Conservation (phyloP, 2,329 filamentous ascomycete species). For the Diaporthe aspalathi region DNA sequence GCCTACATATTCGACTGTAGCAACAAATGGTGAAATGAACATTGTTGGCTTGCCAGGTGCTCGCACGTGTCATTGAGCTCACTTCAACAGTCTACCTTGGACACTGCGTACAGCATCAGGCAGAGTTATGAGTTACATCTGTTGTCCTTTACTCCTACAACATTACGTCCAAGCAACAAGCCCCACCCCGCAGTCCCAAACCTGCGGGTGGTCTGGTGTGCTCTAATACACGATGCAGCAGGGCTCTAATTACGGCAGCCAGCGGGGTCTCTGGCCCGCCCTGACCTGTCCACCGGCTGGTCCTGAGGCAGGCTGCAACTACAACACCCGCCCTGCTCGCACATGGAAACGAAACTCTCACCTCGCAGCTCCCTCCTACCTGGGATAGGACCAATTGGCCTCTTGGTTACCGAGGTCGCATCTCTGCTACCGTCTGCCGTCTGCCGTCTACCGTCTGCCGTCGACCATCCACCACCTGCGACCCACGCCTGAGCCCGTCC, state of each 20-base stretch:
- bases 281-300: background rate
- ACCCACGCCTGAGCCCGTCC: background rate
- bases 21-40: too few species aligned
- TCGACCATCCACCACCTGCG: too few species aligned
- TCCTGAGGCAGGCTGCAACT: conserved; percentile 1
- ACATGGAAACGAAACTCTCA: conserved; percentile 11
- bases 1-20: too few species aligned
- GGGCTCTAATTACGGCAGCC: conserved; percentile 18
- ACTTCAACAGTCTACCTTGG: too few species aligned
- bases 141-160: conserved; percentile 15
- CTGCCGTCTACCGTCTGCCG: too few species aligned
- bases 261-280: background rate
- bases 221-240: background rate
- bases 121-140: background rate
- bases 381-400: background rate
- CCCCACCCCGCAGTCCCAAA: conserved; percentile 30
- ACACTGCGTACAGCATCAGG: too few species aligned
- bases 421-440: background rate
- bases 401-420: background rate
- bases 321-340: background rate
- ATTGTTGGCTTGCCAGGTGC: too few species aligned
- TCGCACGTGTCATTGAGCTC: too few species aligned
- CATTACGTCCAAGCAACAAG: background rate
- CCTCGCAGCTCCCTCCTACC: background rate
- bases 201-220: conserved; percentile 1